phyloP scores from a whole-genome alignment of 1,139 yeast genomes.

The Nadsonia starkeyi-henricii region DNA sequence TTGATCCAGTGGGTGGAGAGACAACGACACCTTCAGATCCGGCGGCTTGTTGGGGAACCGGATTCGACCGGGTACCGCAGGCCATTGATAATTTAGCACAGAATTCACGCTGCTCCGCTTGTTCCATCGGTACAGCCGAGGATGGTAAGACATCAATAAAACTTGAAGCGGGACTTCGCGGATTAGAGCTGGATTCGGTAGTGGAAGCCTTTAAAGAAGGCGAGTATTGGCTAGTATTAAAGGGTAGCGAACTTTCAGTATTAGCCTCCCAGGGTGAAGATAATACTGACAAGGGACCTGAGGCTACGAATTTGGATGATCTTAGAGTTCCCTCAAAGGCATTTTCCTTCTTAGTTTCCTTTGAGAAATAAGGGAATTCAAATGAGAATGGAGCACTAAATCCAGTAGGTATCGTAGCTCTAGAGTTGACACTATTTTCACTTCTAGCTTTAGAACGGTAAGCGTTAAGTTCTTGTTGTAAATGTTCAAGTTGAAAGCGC shows the following conservation, averaged over 20 bases:
- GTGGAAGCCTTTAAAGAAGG: not conserved
- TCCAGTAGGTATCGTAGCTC: not conserved
- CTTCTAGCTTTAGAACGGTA: conserved; percentile 21
- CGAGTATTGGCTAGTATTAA: not conserved
- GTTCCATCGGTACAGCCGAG: conserved; percentile 15
- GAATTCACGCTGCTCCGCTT: conserved; percentile 28
- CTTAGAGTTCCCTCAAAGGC: too few species aligned
- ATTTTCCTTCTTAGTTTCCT: too few species aligned
- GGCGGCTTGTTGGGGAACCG: not conserved
- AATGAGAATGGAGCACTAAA: not conserved
- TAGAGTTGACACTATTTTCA: not conserved
- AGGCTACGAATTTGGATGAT: not conserved
- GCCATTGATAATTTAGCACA: conserved; percentile 66
- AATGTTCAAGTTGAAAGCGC: conserved; percentile 58
- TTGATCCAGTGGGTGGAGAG: too few species aligned
- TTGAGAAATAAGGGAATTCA: not conserved
- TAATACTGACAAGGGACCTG: conserved; percentile 8
- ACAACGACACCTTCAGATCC: too few species aligned
- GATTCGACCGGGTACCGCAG: not conserved
- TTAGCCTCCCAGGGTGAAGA: not conserved
- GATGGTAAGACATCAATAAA: conserved; percentile 6
- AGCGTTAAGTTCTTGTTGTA: conserved; percentile 57
- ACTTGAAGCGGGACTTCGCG: conserved; percentile 4
- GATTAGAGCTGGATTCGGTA: not conserved
- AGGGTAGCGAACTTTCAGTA: not conserved